A percentile compares a stretch with the other conserved stretches of the same genome.
Conservation (phyloP, 805 yeast genomes). For the Starmera quercuum region DNA sequence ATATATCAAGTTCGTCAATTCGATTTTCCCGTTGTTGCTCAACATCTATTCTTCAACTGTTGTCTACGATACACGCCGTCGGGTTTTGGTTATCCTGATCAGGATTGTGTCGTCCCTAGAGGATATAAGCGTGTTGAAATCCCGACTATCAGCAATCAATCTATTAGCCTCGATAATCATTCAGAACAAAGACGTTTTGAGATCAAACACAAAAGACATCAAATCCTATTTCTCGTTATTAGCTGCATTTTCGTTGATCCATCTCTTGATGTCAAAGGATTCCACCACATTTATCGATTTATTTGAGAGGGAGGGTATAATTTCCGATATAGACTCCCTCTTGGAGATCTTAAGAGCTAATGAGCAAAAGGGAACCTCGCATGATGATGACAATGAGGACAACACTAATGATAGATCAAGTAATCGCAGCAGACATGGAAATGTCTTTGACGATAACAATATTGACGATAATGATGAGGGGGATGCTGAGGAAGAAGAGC, state of each 20-base stretch:
- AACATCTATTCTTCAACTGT: conserved; percentile 68
- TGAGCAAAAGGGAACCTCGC: conserved; percentile 1
- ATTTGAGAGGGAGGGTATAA: conserved; percentile 69
- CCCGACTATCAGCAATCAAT: conserved; percentile 32
- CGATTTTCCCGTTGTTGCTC: conserved; percentile 44
- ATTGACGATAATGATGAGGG: conserved; percentile 14
- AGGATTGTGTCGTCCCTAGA: conserved; percentile 40
- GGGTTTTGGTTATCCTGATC: conserved; percentile 44
- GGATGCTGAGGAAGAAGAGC: conserved; percentile 14
- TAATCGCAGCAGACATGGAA: conserved; percentile 2
- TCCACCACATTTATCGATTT: conserved; percentile 35
- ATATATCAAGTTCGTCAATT: conserved; percentile 30
- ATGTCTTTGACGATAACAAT: conserved; percentile 10
- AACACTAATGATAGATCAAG: conserved; percentile 8
- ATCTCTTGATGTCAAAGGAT: conserved; percentile 33
- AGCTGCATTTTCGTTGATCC: conserved; percentile 44
- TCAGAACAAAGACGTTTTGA: conserved; percentile 34
- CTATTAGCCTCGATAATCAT: conserved; percentile 54
- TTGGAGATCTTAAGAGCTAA: conserved; percentile 17
- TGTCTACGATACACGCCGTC: conserved; percentile 55
- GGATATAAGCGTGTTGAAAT: conserved; percentile 22
- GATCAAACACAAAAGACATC: conserved; percentile 13
- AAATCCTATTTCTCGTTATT: conserved; percentile 33
- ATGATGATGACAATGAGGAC: not conserved
- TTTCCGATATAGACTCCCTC: conserved; percentile 38